Percentiles rank a stretch among this genome's conserved stretches.
Conservation (phyloP, 352 stramenopile genomes). For the Phytophthora boehmeriae region DNA sequence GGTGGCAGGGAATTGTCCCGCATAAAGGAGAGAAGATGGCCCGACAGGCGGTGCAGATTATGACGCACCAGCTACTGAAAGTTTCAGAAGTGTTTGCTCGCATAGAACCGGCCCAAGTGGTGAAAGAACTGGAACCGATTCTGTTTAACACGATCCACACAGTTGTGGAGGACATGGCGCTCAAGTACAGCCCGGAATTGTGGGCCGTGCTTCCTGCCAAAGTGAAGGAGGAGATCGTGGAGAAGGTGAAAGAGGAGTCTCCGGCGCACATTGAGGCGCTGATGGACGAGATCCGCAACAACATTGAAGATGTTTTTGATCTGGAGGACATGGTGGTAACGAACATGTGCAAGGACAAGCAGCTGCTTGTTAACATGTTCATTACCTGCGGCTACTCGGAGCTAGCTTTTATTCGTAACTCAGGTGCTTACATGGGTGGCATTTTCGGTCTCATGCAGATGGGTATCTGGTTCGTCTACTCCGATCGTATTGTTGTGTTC, state of each 20-base stretch:
- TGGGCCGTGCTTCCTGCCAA: constrained; percentile 78
- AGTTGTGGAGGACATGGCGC: constrained; percentile 88
- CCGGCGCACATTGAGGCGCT: constrained; percentile 92
- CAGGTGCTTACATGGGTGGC: constrained; percentile 90
- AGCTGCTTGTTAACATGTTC: constrained; percentile 96
- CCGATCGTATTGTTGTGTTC: constrained; percentile 85
- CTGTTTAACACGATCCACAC: constrained; percentile 90
- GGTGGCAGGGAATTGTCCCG: constrained; percentile 98
- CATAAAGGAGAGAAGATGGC: constrained; percentile 97
- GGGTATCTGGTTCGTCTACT: constrained; percentile 88
- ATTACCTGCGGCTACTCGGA: constrained; percentile 92
- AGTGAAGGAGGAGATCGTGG: constrained; percentile 92
- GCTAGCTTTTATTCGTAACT: constrained; percentile 92
- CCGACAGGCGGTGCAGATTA: constrained; percentile 91
- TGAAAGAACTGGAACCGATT: constrained; percentile 92
- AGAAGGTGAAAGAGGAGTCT: constrained; percentile 94
- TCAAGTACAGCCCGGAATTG: constrained; percentile 89
- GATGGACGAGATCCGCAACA: constrained; percentile 95
- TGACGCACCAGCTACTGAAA: constrained; percentile 94
- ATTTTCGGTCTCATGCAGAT: constrained; percentile 91
- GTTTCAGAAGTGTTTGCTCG: constrained; percentile 93
- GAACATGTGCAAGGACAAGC: constrained; percentile 95
- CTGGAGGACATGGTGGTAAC: constrained; percentile 95
- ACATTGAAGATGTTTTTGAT: constrained; percentile 96
- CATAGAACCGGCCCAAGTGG: constrained; percentile 91